These are phyloP conservation scores for Camellia oleifera DNA, from an alignment of 179 eudicot genomes.

Conservation along the genomic window DNA sequence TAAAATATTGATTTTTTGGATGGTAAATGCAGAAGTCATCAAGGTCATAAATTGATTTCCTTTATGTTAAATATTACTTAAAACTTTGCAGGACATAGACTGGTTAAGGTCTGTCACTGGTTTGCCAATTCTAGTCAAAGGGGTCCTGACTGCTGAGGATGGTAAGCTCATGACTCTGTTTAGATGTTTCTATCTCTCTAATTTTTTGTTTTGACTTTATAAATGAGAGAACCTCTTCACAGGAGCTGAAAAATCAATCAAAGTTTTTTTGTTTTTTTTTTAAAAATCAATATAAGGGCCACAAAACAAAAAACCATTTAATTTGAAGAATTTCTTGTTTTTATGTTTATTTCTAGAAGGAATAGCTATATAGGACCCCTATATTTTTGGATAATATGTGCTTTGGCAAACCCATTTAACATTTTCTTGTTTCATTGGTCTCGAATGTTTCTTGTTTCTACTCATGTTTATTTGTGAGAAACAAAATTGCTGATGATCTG, in stretches of 20 bases:
- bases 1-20: background rate
- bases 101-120: slow-evolving; percentile 73
- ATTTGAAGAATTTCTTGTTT: background rate
- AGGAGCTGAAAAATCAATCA: no score
- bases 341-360: background rate
- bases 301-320: background rate
- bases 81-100: slow-evolving; percentile 54
- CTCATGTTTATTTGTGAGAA: background rate
- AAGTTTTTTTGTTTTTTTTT: background rate
- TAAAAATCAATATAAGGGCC: background rate
- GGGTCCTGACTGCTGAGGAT: slow-evolving; percentile 69
- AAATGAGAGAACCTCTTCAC: no score
- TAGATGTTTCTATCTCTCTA: background rate
- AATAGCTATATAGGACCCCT: background rate
- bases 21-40: background rate
- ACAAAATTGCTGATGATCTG: background rate
- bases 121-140: slow-evolving; percentile 76
- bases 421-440: background rate
- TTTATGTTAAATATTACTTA: background rate
- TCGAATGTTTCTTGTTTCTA: background rate
- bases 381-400: no score
- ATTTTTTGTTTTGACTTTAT: no score
- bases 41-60: background rate
- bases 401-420: no score
- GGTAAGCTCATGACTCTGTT: slow-evolving; percentile 34